phyloP scores from a whole-genome alignment of 805 yeast genomes.

The Wickerhamomyces chaumierensis region DNA sequence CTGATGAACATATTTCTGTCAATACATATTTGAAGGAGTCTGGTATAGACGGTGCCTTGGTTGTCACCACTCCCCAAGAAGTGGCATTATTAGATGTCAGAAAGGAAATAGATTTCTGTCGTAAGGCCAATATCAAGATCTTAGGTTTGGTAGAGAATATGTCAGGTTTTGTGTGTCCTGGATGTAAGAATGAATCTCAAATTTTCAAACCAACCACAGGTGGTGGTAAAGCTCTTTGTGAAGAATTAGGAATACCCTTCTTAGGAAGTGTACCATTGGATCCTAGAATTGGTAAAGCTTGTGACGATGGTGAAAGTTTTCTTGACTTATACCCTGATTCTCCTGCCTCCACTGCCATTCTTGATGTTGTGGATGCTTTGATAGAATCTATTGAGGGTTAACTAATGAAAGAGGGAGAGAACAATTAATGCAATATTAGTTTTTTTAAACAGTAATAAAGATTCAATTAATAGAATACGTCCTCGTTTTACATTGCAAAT shows the following conservation, averaged over 20 bases:
- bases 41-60: conserved; percentile 90
- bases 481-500: too few relatives aligned
- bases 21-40: conserved; percentile 79
- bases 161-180: conserved; percentile 98
- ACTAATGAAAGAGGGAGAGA: too few relatives aligned
- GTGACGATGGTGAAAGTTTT: conserved; percentile 82
- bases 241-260: conserved; percentile 67
- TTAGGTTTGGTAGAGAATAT: conserved; percentile 92
- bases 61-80: conserved; percentile 97
- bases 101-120: conserved; percentile 90
- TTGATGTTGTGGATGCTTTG: conserved; percentile 68
- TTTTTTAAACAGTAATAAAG: too few relatives aligned
- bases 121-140: conserved; percentile 77
- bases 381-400: conserved; percentile 38
- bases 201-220: conserved; percentile 95
- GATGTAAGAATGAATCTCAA: conserved; percentile 79
- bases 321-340: conserved; percentile 79
- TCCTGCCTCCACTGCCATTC: conserved; percentile 81
- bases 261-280: conserved; percentile 92
- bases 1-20: conserved; percentile 91
- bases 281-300: conserved; percentile 83
- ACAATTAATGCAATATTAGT: too few relatives aligned
- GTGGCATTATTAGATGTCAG: conserved; percentile 91
- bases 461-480: too few relatives aligned
- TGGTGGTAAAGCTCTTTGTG: conserved; percentile 79